phyloP scores from a whole-genome alignment of 225 moss, liverwort and hornwort genomes.

The Neckera pumila region DNA sequence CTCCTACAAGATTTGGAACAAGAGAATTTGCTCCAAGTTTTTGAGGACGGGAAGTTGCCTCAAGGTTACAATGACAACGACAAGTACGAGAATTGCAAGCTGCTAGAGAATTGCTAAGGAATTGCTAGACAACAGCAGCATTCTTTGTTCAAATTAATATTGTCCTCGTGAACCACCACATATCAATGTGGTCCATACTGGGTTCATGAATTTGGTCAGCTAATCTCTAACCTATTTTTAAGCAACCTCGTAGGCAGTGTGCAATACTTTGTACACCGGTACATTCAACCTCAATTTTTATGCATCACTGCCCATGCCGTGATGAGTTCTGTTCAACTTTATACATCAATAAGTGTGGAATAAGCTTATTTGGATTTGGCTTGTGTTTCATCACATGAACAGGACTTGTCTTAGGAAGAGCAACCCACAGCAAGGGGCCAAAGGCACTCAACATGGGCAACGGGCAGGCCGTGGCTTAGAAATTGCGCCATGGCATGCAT shows the following conservation, averaged over 20 bases:
- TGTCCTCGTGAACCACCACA: background rate
- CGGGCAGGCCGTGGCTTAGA: no score
- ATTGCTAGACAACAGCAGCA: background rate
- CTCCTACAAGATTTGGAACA: constrained; percentile 1
- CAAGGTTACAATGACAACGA: background rate
- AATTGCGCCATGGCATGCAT: no score
- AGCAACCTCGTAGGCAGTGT: background rate
- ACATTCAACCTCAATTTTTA: background rate
- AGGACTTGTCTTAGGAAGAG: background rate
- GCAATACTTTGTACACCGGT: background rate
- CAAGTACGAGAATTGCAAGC: background rate
- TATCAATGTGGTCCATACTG: background rate
- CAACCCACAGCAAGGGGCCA: no score
- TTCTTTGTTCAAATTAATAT: background rate
- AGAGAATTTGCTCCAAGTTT: background rate
- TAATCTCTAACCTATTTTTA: background rate
- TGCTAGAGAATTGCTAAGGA: background rate
- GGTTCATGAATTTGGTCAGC: background rate
- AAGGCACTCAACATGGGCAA: no score
- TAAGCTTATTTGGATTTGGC: background rate
- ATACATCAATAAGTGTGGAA: background rate
- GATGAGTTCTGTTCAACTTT: background rate
- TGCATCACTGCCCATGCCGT: background rate
- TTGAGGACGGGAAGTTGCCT: background rate
- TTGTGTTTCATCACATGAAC: background rate